A percentile compares a stretch with the other conserved stretches of the same genome.
Evolutionary conservation across 2,329 filamentous ascomycete species (phyloP).

Genomic region (Aspergillus niger): DNA sequence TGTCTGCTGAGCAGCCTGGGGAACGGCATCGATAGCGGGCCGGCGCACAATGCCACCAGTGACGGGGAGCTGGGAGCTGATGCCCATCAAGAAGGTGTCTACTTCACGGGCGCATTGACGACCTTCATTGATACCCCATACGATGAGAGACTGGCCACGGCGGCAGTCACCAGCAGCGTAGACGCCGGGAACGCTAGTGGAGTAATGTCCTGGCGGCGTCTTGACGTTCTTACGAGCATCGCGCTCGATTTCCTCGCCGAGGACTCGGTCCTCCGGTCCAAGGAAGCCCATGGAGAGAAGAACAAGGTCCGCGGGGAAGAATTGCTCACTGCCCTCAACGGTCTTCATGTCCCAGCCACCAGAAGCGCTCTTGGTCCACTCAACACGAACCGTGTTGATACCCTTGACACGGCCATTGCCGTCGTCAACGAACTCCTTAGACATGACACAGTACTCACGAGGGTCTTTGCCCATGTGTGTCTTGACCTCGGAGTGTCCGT

Average conservation of each 20-base stretch:
- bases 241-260: slow-evolving; percentile 86
- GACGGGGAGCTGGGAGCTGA: slow-evolving; percentile 75
- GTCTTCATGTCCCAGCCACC: slow-evolving; percentile 99
- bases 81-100: slow-evolving; percentile 79
- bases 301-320: slow-evolving; percentile 94
- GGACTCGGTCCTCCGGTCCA: slow-evolving; percentile 83
- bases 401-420: slow-evolving; percentile 86
- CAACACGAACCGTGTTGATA: slow-evolving; percentile 92
- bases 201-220: slow-evolving; percentile 83
- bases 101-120: slow-evolving; percentile 90
- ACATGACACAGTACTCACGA: slow-evolving; percentile 98
- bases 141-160: slow-evolving; percentile 91
- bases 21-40: slow-evolving; percentile 56
- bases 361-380: slow-evolving; percentile 87
- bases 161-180: slow-evolving; percentile 96
- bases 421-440: slow-evolving; percentile 91
- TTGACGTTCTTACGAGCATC: slow-evolving; percentile 95
- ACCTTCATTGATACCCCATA: slow-evolving; percentile 98
- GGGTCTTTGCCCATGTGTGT: slow-evolving; percentile 96
- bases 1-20: slow-evolving; percentile 30
- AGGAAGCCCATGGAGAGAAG: slow-evolving; percentile 97
- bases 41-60: slow-evolving; percentile 92
- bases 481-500: slow-evolving; percentile 93
- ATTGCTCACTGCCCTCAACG: slow-evolving; percentile 86
- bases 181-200: slow-evolving; percentile 82